Base-by-base conservation (phyloP, 768 basidiomycete species). In the Phylloporus rhodoxanthus region DNA sequence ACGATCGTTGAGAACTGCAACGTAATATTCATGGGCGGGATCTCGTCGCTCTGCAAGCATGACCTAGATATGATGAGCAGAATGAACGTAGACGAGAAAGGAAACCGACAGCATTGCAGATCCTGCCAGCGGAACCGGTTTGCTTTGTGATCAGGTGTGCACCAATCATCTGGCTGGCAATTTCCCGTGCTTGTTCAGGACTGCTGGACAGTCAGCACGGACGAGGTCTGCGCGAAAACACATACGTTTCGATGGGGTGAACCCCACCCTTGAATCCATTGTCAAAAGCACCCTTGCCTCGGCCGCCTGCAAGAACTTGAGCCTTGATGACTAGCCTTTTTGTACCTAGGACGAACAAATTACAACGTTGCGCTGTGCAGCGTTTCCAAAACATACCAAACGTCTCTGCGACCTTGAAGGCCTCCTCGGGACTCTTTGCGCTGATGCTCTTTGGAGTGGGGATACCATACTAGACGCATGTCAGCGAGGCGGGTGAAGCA, bases 221-320 rank as follows among this genome's bases (percentile, higher is more conserved):
- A 36, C 11, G 19, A 43, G 29, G 47, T 23, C 43, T 48, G 15
- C 23, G 39, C 13, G 43, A n/a, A 37, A 25, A 40, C 33, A 45
- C 56, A 47, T 64, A 94, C 95, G 79, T 87, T 65, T 90, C 79
- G 47, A 97, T 80, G 78, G 89, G 81, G 67, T 98, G 95, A 5
- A 99, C 96, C 71, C 96, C 96, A 50, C 96, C 96, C 69, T 97
- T 87, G 68, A 98, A 83, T 15, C 96, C 96, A 66, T 81, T 91
- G 72, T 92, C 84, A 61, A 99, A 99, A 60, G 86, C 85, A 33
- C 96, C 96, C 79, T 98, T 98, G 60, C 96, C 96, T 64, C 96
- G 85, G 55, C 96, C 96, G 61, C 96, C 96, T 56, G 96, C 96
- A 48, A 99, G 85, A 7, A 99, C 96, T 69, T 99, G 96, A 33